These are phyloP conservation scores for Zelonia costaricensis DNA, from an alignment of 208 protist genomes.

Conservation along the genomic window DNA sequence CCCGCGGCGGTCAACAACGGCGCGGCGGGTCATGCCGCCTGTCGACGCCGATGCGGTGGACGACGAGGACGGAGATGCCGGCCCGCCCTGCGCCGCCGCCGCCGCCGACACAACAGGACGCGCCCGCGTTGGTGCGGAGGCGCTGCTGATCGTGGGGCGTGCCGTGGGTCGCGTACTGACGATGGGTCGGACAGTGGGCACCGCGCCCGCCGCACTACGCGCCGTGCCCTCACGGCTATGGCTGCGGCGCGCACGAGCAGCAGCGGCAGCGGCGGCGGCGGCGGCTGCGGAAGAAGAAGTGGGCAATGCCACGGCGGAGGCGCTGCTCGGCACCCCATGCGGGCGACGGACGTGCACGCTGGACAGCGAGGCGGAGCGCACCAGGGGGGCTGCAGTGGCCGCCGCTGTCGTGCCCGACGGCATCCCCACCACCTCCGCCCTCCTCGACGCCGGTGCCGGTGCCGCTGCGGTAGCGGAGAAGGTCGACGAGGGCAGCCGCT, in stretches of 20 bases:
- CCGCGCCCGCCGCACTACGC: too few species aligned
- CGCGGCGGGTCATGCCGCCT: too few species aligned
- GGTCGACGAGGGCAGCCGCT: too few species aligned
- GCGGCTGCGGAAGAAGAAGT: background rate
- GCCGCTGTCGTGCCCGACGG: background rate
- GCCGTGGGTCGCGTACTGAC: too few species aligned
- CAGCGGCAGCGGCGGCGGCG: background rate
- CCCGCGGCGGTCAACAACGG: too few species aligned
- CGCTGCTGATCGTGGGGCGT: too few species aligned
- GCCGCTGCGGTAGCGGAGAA: background rate
- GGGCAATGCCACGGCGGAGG: background rate
- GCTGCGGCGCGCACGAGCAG: background rate
- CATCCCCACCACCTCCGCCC: background rate
- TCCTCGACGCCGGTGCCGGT: background rate
- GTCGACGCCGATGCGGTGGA: too few species aligned
- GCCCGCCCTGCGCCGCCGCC: too few species aligned
- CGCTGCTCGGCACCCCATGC: background rate
- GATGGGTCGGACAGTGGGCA: too few species aligned
- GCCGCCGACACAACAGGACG: too few species aligned
- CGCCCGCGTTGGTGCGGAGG: too few species aligned
- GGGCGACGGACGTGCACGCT: background rate
- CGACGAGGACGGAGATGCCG: too few species aligned
- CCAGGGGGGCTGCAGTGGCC: background rate
- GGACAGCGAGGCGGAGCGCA: slow-evolving; percentile 3
- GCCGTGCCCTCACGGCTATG: background rate